Evolutionary conservation across 345 rosid genomes (phyloP), one percentile per base, ranked within the genome.

Genomic region (Arabidopsis suecica): DNA sequence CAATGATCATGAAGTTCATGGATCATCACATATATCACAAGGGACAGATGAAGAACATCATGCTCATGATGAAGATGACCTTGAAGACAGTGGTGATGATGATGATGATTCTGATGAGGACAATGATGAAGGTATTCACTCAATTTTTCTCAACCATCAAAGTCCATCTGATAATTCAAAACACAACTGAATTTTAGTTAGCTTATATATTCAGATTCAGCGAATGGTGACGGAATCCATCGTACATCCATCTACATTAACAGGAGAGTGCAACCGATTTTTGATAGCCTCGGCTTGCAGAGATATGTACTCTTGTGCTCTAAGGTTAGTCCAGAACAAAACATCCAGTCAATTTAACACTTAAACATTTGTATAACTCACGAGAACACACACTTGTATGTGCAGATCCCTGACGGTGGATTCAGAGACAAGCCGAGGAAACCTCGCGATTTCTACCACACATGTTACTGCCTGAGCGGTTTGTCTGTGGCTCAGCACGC

Each of bases 401-500:
- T 33, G 57, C 87, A 95, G 99, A 76, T 78, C 9, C 83, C 65
- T 14, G 73, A 75, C 4, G 99, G 99, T 56, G 99, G 97, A 66
- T 87, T 95, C 61, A 85, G 89, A 71, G 99, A 95, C 84, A 95
- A 95, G 81, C 97, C 92, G 0, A 83, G 90, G 59, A 95, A 92
- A 79, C 51, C 76, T 5, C 77, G 86, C 68, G 99, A 95, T 78
- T 81, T 77, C 65, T 92, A 95, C 79, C 98, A 95, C 85, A 90
- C 99, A 2, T 95, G 99, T 78, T 95, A 95, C 82, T 95, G 97
- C 74, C 78, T 95, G 6, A 92, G 99, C 10, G 99, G 97, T 32
- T 82, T 95, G 2, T 86, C 99, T 0, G 87, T 87, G 55, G 81
- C 96, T 79, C 98, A 92, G 65, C 84, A 84, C 69, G 82, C 86